These are phyloP conservation scores for Cronartium ribicola DNA, from an alignment of 1,284 basidiomycete genomes.

Conservation along the genomic window DNA sequence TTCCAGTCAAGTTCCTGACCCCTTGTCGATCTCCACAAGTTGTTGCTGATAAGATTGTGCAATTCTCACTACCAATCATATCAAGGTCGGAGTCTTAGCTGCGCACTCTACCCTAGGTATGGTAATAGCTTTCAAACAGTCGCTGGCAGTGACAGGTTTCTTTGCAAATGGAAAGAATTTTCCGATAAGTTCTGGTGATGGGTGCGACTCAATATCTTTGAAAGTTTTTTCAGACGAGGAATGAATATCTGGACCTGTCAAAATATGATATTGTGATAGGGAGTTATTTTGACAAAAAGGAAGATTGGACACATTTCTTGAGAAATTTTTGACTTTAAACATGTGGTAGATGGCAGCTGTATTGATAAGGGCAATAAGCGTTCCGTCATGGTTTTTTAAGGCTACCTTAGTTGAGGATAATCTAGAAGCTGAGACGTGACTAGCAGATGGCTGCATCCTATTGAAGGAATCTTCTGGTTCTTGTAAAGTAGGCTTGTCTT, in stretches of 20 bases:
- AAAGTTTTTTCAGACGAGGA: neutral
- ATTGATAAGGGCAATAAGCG: no score
- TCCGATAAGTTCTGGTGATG: constrained; percentile 17
- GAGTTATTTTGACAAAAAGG: neutral
- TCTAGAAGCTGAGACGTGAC: no score
- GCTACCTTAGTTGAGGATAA: no score
- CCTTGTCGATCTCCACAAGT: constrained; percentile 6
- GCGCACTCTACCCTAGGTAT: constrained; percentile 14
- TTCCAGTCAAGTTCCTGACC: constrained; percentile 8
- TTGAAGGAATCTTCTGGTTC: no score
- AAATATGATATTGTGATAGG: neutral
- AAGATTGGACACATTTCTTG: no score
- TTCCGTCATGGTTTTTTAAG: no score
- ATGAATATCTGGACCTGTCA: constrained; percentile 19
- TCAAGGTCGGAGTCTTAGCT: constrained; percentile 7
- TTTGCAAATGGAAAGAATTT: constrained; percentile 13
- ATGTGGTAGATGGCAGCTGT: no score
- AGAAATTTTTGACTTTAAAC: no score
- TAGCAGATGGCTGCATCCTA: no score
- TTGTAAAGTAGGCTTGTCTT: no score
- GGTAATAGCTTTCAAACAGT: constrained; percentile 3
- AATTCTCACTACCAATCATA: constrained; percentile 20
- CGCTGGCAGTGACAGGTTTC: neutral
- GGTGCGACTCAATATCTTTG: neutral
- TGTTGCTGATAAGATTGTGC: constrained; percentile 1